These are phyloP conservation scores for Sclerotinia sclerotiorum DNA, from an alignment of 2,329 filamentous ascomycete genomes.

Conservation along the genomic window DNA sequence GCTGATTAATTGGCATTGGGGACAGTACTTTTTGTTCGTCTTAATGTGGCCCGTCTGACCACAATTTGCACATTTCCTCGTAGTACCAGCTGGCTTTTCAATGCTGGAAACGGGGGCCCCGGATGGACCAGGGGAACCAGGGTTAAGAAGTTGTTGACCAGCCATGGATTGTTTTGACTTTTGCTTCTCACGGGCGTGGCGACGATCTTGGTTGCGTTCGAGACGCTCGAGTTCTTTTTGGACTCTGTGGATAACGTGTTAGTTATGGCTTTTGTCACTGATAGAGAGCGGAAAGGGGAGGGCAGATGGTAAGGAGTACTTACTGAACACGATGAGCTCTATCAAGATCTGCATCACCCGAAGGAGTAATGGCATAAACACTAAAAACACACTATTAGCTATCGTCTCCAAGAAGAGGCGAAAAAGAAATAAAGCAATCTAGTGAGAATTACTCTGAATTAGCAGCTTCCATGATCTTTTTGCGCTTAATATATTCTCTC, in stretches of 20 bases:
- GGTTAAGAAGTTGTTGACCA: slow-evolving; percentile 31
- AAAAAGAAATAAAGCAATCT: neutral
- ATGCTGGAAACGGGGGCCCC: slow-evolving; percentile 48
- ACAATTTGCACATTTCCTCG: slow-evolving; percentile 95
- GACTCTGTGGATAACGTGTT: slow-evolving; percentile 49
- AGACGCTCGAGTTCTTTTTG: slow-evolving; percentile 78
- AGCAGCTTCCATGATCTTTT: slow-evolving; percentile 44
- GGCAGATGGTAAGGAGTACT: slow-evolving; percentile 25
- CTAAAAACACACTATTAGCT: slow-evolving; percentile 41
- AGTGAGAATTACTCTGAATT: slow-evolving; percentile 60
- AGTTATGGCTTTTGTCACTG: neutral
- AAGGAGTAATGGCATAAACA: slow-evolving; percentile 60
- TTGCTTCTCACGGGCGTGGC: slow-evolving; percentile 85
- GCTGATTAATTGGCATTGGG: slow-evolving; percentile 24
- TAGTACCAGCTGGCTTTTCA: slow-evolving; percentile 61
- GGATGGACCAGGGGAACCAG: slow-evolving; percentile 45
- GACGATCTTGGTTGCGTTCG: slow-evolving; percentile 86
- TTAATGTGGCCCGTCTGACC: slow-evolving; percentile 97
- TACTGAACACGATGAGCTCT: slow-evolving; percentile 59
- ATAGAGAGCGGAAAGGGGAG: neutral
- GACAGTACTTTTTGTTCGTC: slow-evolving; percentile 88
- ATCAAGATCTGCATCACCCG: slow-evolving; percentile 66
- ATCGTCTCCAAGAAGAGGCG: neutral
- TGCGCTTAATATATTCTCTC: slow-evolving; percentile 79
- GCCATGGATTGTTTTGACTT: slow-evolving; percentile 55